Conservation (phyloP, 768 basidiomycete genomes). For the Pleurotus cornucopiae region DNA sequence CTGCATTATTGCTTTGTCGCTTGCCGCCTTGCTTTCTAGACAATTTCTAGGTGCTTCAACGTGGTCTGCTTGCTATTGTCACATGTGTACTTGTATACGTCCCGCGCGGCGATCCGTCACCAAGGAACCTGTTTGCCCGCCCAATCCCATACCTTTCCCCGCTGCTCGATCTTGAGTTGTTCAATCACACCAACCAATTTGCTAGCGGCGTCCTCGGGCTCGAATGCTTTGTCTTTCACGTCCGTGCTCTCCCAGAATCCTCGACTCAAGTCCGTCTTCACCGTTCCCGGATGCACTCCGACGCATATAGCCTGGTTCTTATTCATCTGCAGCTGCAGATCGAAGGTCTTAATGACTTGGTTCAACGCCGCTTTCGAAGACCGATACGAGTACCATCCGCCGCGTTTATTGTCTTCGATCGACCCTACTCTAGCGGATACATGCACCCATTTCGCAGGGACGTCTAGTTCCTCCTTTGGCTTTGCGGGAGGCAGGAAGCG, state of each 20-base stretch:
- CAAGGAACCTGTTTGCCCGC: slow-evolving; percentile 44
- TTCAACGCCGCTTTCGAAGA: slow-evolving; percentile 62
- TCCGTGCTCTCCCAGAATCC: slow-evolving; percentile 42
- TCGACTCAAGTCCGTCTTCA: slow-evolving; percentile 56
- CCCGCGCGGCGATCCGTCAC: slow-evolving; percentile 16
- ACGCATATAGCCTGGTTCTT: slow-evolving; percentile 45
- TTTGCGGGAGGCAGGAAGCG: slow-evolving; percentile 44
- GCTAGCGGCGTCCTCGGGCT: slow-evolving; percentile 45
- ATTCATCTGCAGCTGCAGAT: slow-evolving; percentile 46
- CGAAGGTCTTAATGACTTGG: slow-evolving; percentile 58
- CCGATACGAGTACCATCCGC: slow-evolving; percentile 63
- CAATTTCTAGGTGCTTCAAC: neutral
- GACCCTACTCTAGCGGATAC: slow-evolving; percentile 57
- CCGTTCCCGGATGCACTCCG: slow-evolving; percentile 57
- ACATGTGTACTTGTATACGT: no score
- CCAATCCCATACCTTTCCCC: slow-evolving; percentile 59
- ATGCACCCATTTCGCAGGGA: slow-evolving; percentile 54
- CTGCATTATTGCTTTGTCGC: neutral
- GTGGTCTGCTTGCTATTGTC: no score
- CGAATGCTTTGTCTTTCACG: slow-evolving; percentile 35
- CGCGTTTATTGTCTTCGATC: slow-evolving; percentile 50
- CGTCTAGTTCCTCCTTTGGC: slow-evolving; percentile 15
- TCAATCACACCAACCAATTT: slow-evolving; percentile 43
- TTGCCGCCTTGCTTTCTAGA: neutral
- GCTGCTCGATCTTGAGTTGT: slow-evolving; percentile 30